phyloP scores from a whole-genome alignment of 768 basidiomycete genomes.

The Phlegmacium glaucopus region DNA sequence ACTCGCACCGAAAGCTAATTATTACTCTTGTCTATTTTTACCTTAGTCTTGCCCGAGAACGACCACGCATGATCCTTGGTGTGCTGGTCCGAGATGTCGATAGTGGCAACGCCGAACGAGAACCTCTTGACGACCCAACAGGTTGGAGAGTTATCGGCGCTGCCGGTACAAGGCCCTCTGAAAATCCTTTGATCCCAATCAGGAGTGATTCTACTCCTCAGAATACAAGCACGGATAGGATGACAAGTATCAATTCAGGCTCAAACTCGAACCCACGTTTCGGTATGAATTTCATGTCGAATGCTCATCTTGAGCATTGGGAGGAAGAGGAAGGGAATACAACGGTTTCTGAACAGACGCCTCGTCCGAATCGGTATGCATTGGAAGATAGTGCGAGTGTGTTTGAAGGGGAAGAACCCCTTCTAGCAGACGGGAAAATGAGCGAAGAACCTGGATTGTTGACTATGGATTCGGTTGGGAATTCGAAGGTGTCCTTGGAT shows the following conservation, averaged over 20 bases:
- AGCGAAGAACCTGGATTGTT: neutral
- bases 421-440: neutral
- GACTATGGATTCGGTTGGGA: too few species aligned
- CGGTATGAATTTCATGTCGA: neutral
- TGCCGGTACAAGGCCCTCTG: constrained; percentile 17
- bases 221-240: neutral
- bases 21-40: neutral
- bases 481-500: too few species aligned
- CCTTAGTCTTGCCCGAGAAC: constrained; percentile 57
- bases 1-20: neutral
- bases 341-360: neutral
- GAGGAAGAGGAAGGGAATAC: neutral
- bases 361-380: neutral
- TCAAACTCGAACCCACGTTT: neutral
- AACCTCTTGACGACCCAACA: constrained; percentile 61
- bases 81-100: constrained; percentile 84
- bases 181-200: constrained; percentile 12
- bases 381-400: neutral
- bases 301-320: neutral
- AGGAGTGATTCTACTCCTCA: constrained; percentile 13
- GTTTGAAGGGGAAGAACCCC: neutral
- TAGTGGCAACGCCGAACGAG: constrained; percentile 19
- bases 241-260: neutral
- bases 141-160: constrained; percentile 40
- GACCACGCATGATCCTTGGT: constrained; percentile 65